A percentile compares a stretch with the other conserved stretches of the same genome.
phyloP scores from a whole-genome alignment of 768 basidiomycete species.

The Mycena pura region DNA sequence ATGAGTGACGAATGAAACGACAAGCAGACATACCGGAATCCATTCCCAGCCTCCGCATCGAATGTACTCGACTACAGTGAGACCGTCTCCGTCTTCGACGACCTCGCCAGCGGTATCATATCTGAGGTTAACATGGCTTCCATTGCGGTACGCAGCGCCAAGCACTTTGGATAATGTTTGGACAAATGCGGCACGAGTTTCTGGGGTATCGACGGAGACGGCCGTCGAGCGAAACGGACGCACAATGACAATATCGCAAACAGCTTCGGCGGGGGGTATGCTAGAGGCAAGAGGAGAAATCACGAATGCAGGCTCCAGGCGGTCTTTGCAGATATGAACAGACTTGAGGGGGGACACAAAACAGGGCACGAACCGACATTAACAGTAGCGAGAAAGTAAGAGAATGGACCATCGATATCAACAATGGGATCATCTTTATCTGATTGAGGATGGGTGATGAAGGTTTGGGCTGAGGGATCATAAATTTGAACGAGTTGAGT shows the following conservation, averaged over 20 bases:
- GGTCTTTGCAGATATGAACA: conserved; percentile 51
- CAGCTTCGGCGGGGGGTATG: conserved; percentile 49
- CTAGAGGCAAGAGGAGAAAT: conserved; percentile 69
- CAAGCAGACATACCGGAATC: conserved; percentile 66
- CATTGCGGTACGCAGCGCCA: conserved; percentile 77
- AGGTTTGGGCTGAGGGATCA: conserved; percentile 54
- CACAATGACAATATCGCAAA: conserved; percentile 78
- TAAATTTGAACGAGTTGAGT: conserved; percentile 62
- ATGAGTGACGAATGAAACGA: background rate
- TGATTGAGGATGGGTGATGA: conserved; percentile 50
- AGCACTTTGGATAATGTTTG: conserved; percentile 61
- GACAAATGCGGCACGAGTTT: conserved; percentile 56
- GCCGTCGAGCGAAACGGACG: conserved; percentile 72
- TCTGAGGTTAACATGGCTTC: conserved; percentile 67
- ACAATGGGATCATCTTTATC: conserved; percentile 43
- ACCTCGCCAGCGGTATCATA: conserved; percentile 57
- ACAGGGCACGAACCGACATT: conserved; percentile 83
- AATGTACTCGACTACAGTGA: conserved; percentile 75
- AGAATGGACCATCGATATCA: conserved; percentile 76
- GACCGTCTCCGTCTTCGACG: conserved; percentile 50
- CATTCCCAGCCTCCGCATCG: conserved; percentile 87
- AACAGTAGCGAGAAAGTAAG: conserved; percentile 83
- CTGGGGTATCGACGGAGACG: conserved; percentile 46
- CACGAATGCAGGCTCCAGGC: conserved; percentile 83
- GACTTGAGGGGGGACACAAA: conserved; percentile 76